Conservation (phyloP, 208 protist species). For the Crithidia bombi region DNA sequence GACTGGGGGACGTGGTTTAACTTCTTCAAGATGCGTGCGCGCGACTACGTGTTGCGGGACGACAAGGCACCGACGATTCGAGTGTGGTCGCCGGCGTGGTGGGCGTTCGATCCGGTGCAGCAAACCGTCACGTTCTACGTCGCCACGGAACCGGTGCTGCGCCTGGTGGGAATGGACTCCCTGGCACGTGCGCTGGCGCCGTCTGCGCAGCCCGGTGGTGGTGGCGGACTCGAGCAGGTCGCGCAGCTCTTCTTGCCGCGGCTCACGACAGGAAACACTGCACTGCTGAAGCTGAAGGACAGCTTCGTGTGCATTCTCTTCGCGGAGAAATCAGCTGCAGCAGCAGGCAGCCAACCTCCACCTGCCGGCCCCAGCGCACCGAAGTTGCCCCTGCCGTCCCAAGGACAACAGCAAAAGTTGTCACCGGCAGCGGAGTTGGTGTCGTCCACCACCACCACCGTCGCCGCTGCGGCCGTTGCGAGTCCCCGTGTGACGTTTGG, state of each 20-base stretch:
- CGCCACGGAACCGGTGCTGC: slow-evolving; percentile 42
- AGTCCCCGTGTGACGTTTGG: not conserved
- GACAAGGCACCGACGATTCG: slow-evolving; percentile 16
- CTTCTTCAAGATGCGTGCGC: slow-evolving; percentile 27
- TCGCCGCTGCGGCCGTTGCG: not conserved
- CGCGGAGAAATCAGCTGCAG: not conserved
- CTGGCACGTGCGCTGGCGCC: slow-evolving; percentile 34
- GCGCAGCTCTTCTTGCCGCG: slow-evolving; percentile 49
- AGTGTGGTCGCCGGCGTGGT: slow-evolving; percentile 53
- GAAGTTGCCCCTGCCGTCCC: not conserved
- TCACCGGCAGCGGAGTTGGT: not conserved
- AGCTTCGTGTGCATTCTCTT: slow-evolving; percentile 5
- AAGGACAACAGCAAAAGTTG: not conserved
- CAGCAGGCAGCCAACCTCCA: not conserved
- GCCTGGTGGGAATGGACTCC: slow-evolving; percentile 24
- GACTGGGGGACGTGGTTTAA: slow-evolving; percentile 39
- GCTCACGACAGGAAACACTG: slow-evolving; percentile 25
- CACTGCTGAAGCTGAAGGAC: slow-evolving; percentile 11
- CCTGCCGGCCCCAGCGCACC: not conserved
- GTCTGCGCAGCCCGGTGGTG: slow-evolving; percentile 1
- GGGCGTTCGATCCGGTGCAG: slow-evolving; percentile 31
- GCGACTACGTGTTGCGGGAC: slow-evolving; percentile 3
- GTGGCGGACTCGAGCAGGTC: slow-evolving; percentile 35
- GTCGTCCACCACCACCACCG: not conserved
- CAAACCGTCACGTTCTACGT: slow-evolving; percentile 43